Conservation (phyloP, 768 basidiomycete genomes). For the Trametes coccinea region DNA sequence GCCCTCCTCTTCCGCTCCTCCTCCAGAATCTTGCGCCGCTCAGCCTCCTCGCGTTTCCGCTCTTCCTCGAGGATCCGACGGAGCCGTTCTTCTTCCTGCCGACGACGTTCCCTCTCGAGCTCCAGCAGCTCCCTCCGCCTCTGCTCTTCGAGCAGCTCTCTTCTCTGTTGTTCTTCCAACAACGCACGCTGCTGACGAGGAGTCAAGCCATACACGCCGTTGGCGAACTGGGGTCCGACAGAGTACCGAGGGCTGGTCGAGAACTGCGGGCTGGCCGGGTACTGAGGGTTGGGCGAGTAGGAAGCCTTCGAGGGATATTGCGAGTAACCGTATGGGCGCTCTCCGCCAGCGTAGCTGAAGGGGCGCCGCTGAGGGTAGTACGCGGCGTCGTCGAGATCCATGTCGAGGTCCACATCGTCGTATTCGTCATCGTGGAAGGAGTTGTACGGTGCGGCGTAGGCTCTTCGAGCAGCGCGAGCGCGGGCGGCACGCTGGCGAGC, state of each 20-base stretch:
- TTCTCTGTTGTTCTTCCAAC: slow-evolving; percentile 26
- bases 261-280: not conserved
- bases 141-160: slow-evolving; percentile 26
- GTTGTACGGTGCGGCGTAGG: slow-evolving; percentile 25
- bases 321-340: slow-evolving; percentile 7
- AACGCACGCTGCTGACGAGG: slow-evolving; percentile 19
- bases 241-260: not conserved
- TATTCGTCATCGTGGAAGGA: slow-evolving; percentile 28
- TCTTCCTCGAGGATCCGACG: slow-evolving; percentile 21
- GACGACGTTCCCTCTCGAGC: slow-evolving; percentile 20
- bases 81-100: slow-evolving; percentile 25
- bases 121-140: slow-evolving; percentile 19
- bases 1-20: slow-evolving; percentile 18
- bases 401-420: slow-evolving; percentile 20
- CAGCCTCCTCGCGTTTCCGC: slow-evolving; percentile 20
- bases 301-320: not conserved
- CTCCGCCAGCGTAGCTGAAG: slow-evolving; percentile 8
- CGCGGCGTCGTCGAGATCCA: slow-evolving; percentile 12
- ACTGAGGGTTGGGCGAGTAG: not conserved
- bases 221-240: slow-evolving; percentile 8
- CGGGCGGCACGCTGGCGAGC: slow-evolving; percentile 32
- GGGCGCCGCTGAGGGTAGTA: slow-evolving; percentile 8
- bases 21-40: slow-evolving; percentile 20
- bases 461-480: slow-evolving; percentile 28
- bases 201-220: slow-evolving; percentile 16